Evolutionary conservation across 805 yeast genomes (phyloP).

Genomic region (Kuraishia ogatae): DNA sequence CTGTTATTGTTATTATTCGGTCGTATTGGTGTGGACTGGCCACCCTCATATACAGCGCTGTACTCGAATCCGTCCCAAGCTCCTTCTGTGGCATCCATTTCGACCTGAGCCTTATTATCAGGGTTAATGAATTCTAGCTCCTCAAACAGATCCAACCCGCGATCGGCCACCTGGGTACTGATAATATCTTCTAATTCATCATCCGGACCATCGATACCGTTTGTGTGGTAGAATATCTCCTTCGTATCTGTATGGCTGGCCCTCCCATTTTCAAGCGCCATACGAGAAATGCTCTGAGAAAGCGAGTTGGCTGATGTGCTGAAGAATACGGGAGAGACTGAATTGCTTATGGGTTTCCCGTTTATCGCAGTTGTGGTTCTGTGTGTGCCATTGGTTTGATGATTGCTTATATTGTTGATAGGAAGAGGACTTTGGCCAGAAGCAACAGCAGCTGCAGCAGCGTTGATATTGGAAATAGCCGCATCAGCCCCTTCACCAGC

Average conservation of each 20-base stretch:
- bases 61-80: neutral
- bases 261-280: neutral
- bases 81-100: neutral
- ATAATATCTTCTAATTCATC: constrained; percentile 1
- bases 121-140: neutral
- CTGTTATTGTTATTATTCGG: neutral
- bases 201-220: neutral
- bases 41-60: neutral
- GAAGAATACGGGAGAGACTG: neutral
- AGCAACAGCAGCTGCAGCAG: too few species aligned
- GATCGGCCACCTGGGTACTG: neutral
- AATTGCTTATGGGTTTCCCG: too few species aligned
- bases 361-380: neutral
- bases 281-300: neutral
- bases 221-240: neutral
- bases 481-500: neutral
- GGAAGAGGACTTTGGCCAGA: neutral
- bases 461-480: neutral
- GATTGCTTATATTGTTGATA: neutral
- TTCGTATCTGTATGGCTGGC: neutral
- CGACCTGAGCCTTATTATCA: neutral
- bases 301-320: neutral
- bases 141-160: neutral
- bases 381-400: neutral
- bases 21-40: neutral